A percentile compares a stretch with the other conserved stretches of the same genome.
Evolutionary conservation across 192 early-diverging fungal genomes (phyloP).

Genomic region (Allomyces arbusculus): DNA sequence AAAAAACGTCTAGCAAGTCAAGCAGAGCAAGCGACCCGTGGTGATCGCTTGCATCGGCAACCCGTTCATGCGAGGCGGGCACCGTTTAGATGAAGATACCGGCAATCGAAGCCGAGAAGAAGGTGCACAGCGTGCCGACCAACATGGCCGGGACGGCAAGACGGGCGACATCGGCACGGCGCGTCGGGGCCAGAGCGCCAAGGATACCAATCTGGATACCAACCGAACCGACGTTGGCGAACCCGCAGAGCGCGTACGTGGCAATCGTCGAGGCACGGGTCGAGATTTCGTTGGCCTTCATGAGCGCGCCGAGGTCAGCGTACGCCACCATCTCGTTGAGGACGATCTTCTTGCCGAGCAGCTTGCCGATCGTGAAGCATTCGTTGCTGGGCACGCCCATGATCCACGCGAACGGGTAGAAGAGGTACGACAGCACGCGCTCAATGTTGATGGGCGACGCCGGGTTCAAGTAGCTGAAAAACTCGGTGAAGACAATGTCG

Average conservation of each 20-base stretch:
- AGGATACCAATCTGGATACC: constrained; percentile 61
- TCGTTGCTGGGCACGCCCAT: constrained; percentile 39
- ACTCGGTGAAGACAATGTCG: constrained; percentile 51
- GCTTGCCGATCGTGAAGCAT: constrained; percentile 31
- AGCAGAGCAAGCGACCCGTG: too few species aligned
- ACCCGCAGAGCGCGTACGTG: constrained; percentile 70
- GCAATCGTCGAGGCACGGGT: constrained; percentile 25
- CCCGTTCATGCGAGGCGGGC: too few species aligned
- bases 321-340: constrained; percentile 84
- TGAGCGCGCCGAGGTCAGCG: constrained; percentile 6
- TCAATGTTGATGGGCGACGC: constrained; percentile 27
- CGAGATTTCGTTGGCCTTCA: constrained; percentile 12
- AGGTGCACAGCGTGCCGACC: constrained; percentile 56
- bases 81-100: constrained; percentile 26
- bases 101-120: constrained; percentile 59
- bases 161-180: constrained; percentile 44
- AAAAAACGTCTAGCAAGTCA: too few species aligned
- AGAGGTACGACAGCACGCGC: constrained; percentile 51
- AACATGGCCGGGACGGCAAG: constrained; percentile 62
- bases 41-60: too few species aligned
- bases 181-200: constrained; percentile 49
- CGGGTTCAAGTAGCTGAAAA: constrained; percentile 16
- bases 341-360: constrained; percentile 56
- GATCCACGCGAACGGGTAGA: constrained; percentile 52
- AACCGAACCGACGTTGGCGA: constrained; percentile 64